Evolutionary conservation across 208 protist genomes (phyloP).

Genomic region (Trypanosoma congolense): DNA sequence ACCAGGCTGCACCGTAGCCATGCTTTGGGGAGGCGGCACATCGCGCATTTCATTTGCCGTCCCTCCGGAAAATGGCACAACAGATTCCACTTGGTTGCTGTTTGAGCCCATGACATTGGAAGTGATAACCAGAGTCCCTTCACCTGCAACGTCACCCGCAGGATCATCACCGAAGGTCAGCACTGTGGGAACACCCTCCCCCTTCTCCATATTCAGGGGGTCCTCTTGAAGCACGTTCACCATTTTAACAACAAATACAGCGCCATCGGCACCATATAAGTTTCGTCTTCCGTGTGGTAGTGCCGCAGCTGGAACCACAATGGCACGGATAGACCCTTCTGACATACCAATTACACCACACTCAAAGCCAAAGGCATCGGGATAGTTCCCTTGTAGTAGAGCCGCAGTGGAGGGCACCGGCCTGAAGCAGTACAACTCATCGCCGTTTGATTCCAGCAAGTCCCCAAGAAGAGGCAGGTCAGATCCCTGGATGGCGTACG

Average conservation of each 20-base stretch:
- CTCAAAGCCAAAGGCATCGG: conserved; percentile 54
- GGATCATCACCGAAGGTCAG: conserved; percentile 8
- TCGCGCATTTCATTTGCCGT: not conserved
- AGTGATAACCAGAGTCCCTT: not conserved
- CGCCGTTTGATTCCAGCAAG: conserved; percentile 14
- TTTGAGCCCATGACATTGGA: not conserved
- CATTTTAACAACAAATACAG: conserved; percentile 49
- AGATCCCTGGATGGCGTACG: conserved; percentile 28
- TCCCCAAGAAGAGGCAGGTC: conserved; percentile 15
- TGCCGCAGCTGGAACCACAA: conserved; percentile 34
- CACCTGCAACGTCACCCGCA: not conserved
- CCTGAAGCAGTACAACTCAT: conserved; percentile 39
- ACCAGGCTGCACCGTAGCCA: conserved; percentile 22
- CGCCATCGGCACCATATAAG: conserved; percentile 23
- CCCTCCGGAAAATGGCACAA: not conserved
- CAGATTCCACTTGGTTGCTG: not conserved
- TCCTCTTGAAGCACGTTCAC: conserved; percentile 32
- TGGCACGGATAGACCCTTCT: conserved; percentile 39
- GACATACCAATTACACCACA: conserved; percentile 49
- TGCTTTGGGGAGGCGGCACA: not conserved
- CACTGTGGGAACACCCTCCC: conserved; percentile 15
- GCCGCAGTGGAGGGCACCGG: conserved; percentile 33
- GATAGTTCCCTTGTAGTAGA: conserved; percentile 17
- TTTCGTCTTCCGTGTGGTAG: conserved; percentile 22
- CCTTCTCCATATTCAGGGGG: not conserved